Evolutionary conservation across 2,329 filamentous ascomycete species (phyloP).

Genomic region (Microcyclospora pomicola): DNA sequence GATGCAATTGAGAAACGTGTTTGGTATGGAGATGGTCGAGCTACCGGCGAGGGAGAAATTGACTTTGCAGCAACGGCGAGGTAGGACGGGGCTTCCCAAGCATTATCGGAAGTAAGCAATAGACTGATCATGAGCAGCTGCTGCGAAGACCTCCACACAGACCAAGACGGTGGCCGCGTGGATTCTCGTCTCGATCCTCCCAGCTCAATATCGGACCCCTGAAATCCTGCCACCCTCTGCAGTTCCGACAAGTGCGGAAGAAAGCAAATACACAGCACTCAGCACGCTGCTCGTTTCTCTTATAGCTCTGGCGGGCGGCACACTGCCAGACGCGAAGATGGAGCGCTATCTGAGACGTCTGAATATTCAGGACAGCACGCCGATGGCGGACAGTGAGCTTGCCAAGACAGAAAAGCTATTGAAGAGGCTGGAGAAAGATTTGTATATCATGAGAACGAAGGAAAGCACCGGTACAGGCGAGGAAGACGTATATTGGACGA

Average conservation of each 20-base stretch:
- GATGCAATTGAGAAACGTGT: constrained; percentile 51
- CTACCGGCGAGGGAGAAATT: constrained; percentile 69
- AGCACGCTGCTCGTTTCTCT: constrained; percentile 69
- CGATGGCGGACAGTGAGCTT: constrained; percentile 22
- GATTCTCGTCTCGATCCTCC: constrained; percentile 62
- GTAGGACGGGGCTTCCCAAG: constrained; percentile 25
- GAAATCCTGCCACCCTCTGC: constrained; percentile 55
- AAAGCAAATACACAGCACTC: constrained; percentile 68
- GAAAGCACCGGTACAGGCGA: constrained; percentile 55
- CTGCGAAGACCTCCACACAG: constrained; percentile 12
- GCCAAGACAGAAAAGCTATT: constrained; percentile 65
- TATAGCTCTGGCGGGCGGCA: constrained; percentile 58
- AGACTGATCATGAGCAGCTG: neutral
- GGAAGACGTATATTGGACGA: constrained; percentile 63
- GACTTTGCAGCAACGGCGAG: constrained; percentile 65
- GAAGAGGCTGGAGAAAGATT: constrained; percentile 62
- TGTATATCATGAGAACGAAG: constrained; percentile 63
- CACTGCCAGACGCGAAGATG: constrained; percentile 64
- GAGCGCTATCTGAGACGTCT: constrained; percentile 59
- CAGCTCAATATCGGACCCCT: constrained; percentile 48
- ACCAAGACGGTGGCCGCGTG: constrained; percentile 39
- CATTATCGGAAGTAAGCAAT: neutral
- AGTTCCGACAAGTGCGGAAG: constrained; percentile 50
- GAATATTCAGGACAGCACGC: constrained; percentile 62
- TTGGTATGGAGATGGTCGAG: constrained; percentile 89